phyloP scores from a whole-genome alignment of 2,329 filamentous ascomycete species.

The Alternaria arbusti region DNA sequence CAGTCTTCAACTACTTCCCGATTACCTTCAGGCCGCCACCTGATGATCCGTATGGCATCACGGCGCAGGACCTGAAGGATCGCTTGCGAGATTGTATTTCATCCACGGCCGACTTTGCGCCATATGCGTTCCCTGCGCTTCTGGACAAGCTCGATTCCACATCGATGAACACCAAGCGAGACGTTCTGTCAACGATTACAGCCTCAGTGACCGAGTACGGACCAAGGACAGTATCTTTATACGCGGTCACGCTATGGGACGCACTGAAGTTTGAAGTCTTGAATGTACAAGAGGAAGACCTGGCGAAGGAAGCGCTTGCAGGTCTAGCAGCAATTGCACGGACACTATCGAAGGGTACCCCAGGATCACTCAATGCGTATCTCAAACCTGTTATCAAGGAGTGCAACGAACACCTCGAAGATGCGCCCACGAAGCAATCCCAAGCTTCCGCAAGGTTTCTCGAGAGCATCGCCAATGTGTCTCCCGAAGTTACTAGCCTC shows the following conservation, averaged over 20 bases:
- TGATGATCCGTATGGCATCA: slow-evolving; percentile 73
- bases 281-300: slow-evolving; percentile 69
- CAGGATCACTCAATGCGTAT: slow-evolving; percentile 60
- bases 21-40: slow-evolving; percentile 74
- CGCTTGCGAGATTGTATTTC: slow-evolving; percentile 69
- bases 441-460: slow-evolving; percentile 69
- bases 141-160: slow-evolving; percentile 74
- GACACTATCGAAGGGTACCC: slow-evolving; percentile 58
- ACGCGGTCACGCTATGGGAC: slow-evolving; percentile 71
- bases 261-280: slow-evolving; percentile 73
- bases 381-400: slow-evolving; percentile 69
- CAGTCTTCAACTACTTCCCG: slow-evolving; percentile 75
- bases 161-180: slow-evolving; percentile 72
- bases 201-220: slow-evolving; percentile 67
- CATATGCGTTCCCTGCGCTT: slow-evolving; percentile 69
- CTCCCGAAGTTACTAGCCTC: slow-evolving; percentile 60
- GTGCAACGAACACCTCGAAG: slow-evolving; percentile 71
- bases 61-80: slow-evolving; percentile 70
- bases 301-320: slow-evolving; percentile 65
- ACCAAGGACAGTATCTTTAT: slow-evolving; percentile 64
- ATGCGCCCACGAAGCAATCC: slow-evolving; percentile 72
- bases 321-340: slow-evolving; percentile 62
- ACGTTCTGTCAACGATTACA: slow-evolving; percentile 68
- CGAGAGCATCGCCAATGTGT: slow-evolving; percentile 62
- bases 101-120: slow-evolving; percentile 67